Base-by-base conservation (phyloP, 202 grass and related monocot species). In the Eragrostis tef region DNA sequence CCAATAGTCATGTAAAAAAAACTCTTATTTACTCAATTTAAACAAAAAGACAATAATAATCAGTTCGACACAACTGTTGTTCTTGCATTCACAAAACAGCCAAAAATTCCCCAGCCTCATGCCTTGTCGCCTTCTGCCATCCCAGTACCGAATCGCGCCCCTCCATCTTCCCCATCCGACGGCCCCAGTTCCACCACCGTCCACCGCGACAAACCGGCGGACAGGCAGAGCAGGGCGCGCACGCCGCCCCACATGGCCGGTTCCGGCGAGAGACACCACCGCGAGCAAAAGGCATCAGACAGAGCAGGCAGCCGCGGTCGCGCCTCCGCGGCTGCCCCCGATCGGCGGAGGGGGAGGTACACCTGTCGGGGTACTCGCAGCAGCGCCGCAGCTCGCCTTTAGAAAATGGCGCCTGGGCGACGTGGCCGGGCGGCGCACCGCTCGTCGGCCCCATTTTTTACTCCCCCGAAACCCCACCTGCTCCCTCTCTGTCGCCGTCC, bases 331-430 rank as follows among this genome's bases (percentile, higher is more conserved):
- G 15, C 46, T 74, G 29, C 81, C 26, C 41, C 78, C 81, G 44
- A 80, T 77, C 70, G 87, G 26, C 65, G 22, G 56, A 21, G 76
- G 70, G 64, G 71, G 77, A 77, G 77, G 65, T 77, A 47, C 65
- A 73, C 65, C 70, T 85, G 82, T 89, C 87, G 82, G 82, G 57
- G 82, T 85, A 61, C 82, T 11, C 78, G 75, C 76, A 90, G 84
- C 88, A 84, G 10, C 24, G 70, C 39, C 46, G 60, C 60, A 64
- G 75, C 60, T 12, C 11, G 60, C 56, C 54, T 20, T 81, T 81
- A 13, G 81, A 62, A 56, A 88, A 84, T 51, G 22, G 82, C 67
- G 85, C 63, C 80, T 63, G 84, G 74, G 77, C 48, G 79, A 87
- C 84, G 80, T 91, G 89, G 89, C 84, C 81, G 49, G 60, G 21